A percentile compares a stretch with the other conserved stretches of the same genome.
Conservation (phyloP, 225 moss, liverwort and hornwort species). For the Bryoerythrophyllum caledonicum region DNA sequence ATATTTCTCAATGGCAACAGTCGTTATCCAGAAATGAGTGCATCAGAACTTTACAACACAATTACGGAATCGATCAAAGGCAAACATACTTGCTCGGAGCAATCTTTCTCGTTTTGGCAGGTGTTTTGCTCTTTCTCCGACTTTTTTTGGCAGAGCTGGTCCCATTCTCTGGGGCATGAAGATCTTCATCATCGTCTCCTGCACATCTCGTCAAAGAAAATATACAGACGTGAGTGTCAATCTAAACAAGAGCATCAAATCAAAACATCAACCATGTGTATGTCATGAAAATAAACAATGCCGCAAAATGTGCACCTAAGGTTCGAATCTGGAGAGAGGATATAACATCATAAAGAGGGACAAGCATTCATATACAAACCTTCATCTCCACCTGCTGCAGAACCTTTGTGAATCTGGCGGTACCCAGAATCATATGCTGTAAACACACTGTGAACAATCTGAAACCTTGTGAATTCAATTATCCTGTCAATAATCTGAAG, state of each 20-base stretch:
- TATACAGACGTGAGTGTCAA: background rate
- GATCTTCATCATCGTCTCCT: slow-evolving; percentile 58
- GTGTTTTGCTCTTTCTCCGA: slow-evolving; percentile 64
- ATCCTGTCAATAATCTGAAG: slow-evolving; percentile 81
- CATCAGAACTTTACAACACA: background rate
- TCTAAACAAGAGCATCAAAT: slow-evolving; percentile 3
- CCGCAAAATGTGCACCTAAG: slow-evolving; percentile 5
- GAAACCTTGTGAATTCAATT: slow-evolving; percentile 79
- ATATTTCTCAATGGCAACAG: background rate
- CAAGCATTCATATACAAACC: slow-evolving; percentile 32
- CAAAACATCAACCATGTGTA: background rate
- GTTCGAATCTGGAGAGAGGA: background rate
- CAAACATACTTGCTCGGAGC: slow-evolving; percentile 54
- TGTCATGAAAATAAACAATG: background rate
- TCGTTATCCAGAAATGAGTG: background rate
- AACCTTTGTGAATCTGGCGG: slow-evolving; percentile 80
- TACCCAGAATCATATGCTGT: slow-evolving; percentile 85
- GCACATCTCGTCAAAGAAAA: background rate
- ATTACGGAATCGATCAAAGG: background rate
- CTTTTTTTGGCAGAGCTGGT: slow-evolving; percentile 60
- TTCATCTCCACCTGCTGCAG: slow-evolving; percentile 62
- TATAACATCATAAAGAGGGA: background rate
- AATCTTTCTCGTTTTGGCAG: slow-evolving; percentile 52
- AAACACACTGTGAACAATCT: slow-evolving; percentile 87
- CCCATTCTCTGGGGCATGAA: slow-evolving; percentile 57